Base-by-base conservation (phyloP, 2,329 filamentous ascomycete species). In the Monilinia fructigena region DNA sequence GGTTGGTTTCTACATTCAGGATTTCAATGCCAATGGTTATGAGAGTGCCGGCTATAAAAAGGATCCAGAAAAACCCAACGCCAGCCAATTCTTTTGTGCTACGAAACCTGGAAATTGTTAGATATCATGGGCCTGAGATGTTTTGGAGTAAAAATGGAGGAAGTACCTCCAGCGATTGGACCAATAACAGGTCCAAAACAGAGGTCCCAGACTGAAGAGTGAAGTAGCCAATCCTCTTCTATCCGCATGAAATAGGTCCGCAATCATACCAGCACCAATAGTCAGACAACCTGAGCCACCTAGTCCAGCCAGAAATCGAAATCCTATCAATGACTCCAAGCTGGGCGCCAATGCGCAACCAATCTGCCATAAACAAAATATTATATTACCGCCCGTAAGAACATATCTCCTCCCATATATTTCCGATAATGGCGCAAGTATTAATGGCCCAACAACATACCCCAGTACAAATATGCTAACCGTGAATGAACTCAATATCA, bases 261-360 rank as follows among this genome's bases (percentile, higher is more conserved):
- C 68, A 31, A 73, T 66, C 20, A 71, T 69, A 45, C 72, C 71
- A 59, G 67, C 70, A n/a, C 72, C 72, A 38, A 70, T 55, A 68
- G 74, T 62, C 72, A 76, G 18, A 67, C 53, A 76, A 31, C 68
- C 82, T n/a, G 80, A 82, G 60, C 83, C 84, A 52, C 83, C 83
- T 14, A 85, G 75, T 12, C 89, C 89, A 7, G 83, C 82, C 8
- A 89, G 71, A 70, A 90, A 83, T 2, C 87, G 85, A 71, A 89
- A 87, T 18, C 77, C 80, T 59, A 88, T 82, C 55, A 89, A 78
- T 53, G 80, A 74, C 31, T 74, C 77, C 28, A 83, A 74, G 18
- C 77, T 79, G 0, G 80, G 80, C 1, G 82, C 79, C 48, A 83
- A 74, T 0, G 85, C 85, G 71, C 83, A 83, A 20, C 78, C 84